These are phyloP conservation scores for Penicillium sp. DNA, from an alignment of 2,329 filamentous ascomycete species.

Conservation along the genomic window DNA sequence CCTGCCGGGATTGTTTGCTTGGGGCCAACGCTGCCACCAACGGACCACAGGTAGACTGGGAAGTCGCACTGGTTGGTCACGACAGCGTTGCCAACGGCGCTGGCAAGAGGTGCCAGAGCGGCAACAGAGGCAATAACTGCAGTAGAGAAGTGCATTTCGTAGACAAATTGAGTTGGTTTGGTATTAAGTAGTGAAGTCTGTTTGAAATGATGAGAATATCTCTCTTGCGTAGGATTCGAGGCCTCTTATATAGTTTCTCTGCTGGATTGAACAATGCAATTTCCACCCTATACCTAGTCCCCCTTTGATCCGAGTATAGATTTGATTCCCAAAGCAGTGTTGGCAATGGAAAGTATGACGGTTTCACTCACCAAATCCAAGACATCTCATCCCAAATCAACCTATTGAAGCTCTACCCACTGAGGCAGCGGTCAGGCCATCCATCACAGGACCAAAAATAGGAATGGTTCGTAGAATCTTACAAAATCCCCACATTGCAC, in stretches of 20 bases:
- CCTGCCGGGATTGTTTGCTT: slow-evolving; percentile 34
- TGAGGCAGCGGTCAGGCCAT: slow-evolving; percentile 7
- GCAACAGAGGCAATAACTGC: slow-evolving; percentile 32
- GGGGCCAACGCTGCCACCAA: slow-evolving; percentile 34
- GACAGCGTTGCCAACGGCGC: slow-evolving; percentile 39
- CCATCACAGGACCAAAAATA: slow-evolving; percentile 2
- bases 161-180: background rate
- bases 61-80: slow-evolving; percentile 42
- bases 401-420: background rate
- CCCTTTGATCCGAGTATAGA: background rate
- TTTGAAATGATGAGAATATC: background rate
- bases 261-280: background rate
- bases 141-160: slow-evolving; percentile 35
- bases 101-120: slow-evolving; percentile 33
- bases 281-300: background rate
- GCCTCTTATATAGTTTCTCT: slow-evolving; percentile 12
- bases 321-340: background rate
- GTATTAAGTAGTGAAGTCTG: slow-evolving; percentile 5
- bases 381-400: slow-evolving; percentile 3
- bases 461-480: background rate
- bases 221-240: background rate
- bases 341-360: background rate
- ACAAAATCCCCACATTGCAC: slow-evolving; percentile 1
- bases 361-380: slow-evolving; percentile 1
- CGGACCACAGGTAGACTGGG: slow-evolving; percentile 42